Conservation (phyloP, 1,284 basidiomycete genomes). For the Fomitopsis betulina region DNA sequence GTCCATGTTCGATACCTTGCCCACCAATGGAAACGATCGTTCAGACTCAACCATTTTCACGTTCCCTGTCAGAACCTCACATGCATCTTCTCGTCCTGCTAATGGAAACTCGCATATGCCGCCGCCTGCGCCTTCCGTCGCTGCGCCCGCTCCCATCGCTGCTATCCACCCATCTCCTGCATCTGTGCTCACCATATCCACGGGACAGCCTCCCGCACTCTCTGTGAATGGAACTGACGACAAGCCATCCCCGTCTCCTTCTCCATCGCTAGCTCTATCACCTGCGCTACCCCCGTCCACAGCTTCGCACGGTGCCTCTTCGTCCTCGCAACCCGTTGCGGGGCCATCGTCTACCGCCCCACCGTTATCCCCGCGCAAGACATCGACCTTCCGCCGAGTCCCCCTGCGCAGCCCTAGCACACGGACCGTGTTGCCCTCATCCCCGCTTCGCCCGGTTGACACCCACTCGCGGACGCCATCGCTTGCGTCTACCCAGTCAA, state of each 20-base stretch:
- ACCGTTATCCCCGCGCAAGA: slow-evolving; percentile 31
- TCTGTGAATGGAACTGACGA: neutral
- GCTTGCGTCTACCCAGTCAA: slow-evolving; percentile 14
- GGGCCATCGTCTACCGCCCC: slow-evolving; percentile 20
- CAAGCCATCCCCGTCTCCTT: neutral
- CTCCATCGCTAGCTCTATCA: slow-evolving; percentile 1
- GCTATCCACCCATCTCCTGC: neutral
- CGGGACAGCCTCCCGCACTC: neutral
- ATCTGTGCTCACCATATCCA: neutral
- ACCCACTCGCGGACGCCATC: slow-evolving; percentile 22
- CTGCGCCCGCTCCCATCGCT: slow-evolving; percentile 1
- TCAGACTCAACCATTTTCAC: neutral
- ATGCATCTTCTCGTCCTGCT: neutral
- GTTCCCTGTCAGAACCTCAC: neutral
- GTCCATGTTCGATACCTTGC: slow-evolving; percentile 16
- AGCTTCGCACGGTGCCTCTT: slow-evolving; percentile 11
- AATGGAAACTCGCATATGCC: neutral
- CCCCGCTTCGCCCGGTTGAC: slow-evolving; percentile 35
- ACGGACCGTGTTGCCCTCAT: slow-evolving; percentile 33
- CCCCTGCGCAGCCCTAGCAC: slow-evolving; percentile 36
- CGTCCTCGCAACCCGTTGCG: slow-evolving; percentile 14
- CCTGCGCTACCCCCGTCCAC: slow-evolving; percentile 3
- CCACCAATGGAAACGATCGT: neutral
- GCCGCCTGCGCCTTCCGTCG: neutral
- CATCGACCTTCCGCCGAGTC: slow-evolving; percentile 59